These are phyloP conservation scores for Phoenix roebelenii DNA, from an alignment of 176 grass and related monocot species.

Conservation along the genomic window DNA sequence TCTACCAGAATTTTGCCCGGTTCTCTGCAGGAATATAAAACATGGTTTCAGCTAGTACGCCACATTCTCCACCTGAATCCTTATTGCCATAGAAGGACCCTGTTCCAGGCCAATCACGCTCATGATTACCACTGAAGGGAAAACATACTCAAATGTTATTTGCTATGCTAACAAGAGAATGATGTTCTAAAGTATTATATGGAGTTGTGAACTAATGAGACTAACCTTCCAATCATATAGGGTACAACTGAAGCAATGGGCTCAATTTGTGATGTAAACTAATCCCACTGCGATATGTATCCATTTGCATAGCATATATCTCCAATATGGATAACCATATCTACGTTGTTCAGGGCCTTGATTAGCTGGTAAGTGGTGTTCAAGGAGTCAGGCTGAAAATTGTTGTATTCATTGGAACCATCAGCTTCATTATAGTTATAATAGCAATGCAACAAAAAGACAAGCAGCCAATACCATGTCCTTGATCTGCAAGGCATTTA, in stretches of 20 bases:
- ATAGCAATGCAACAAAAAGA: too few species aligned
- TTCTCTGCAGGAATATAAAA: slow-evolving; percentile 90
- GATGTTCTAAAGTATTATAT: too few species aligned
- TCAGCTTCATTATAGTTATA: too few species aligned
- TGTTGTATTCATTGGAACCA: too few species aligned
- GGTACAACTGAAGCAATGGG: slow-evolving; percentile 70
- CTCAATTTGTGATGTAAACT: slow-evolving; percentile 84
- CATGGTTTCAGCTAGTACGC: slow-evolving; percentile 77
- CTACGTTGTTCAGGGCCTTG: too few species aligned
- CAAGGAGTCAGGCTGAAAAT: too few species aligned
- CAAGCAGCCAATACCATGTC: too few species aligned
- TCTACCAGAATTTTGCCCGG: slow-evolving; percentile 45
- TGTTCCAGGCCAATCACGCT: slow-evolving; percentile 83
- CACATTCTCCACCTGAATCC: slow-evolving; percentile 86
- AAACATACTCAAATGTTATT: slow-evolving; percentile 2
- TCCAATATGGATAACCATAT: too few species aligned
- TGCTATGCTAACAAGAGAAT: too few species aligned
- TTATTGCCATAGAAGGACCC: slow-evolving; percentile 81
- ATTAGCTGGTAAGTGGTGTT: too few species aligned
- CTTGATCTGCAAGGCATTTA: too few species aligned
- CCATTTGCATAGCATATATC: too few species aligned
- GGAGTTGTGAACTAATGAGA: not conserved
- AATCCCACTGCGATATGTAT: slow-evolving; percentile 92
- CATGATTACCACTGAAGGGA: slow-evolving; percentile 70
- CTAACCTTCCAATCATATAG: slow-evolving; percentile 84